Evolutionary conservation across 257 asterid species (phyloP).

Genomic region (Solanum bulbocastanum): DNA sequence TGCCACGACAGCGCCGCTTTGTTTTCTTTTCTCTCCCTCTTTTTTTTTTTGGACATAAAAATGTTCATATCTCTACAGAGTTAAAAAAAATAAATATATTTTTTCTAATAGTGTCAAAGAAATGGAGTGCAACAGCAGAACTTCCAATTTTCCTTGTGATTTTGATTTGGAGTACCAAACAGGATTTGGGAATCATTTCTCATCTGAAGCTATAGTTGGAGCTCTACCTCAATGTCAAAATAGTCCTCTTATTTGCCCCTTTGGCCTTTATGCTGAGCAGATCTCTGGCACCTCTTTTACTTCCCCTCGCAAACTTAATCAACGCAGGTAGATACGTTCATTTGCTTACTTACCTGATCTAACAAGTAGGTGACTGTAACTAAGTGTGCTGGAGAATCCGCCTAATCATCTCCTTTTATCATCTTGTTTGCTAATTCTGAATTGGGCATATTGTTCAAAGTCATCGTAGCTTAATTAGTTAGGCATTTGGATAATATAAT

Average conservation of each 20-base stretch:
- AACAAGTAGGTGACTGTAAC: background rate
- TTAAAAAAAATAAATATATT: background rate
- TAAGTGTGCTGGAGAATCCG: background rate
- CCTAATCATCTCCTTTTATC: background rate
- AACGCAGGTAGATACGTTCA: slow-evolving; percentile 37
- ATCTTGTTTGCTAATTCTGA: background rate
- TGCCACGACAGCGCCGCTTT: background rate
- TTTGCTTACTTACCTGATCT: background rate
- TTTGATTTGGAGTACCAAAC: slow-evolving; percentile 49
- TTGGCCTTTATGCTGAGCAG: slow-evolving; percentile 93
- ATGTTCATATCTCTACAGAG: background rate
- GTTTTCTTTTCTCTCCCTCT: background rate
- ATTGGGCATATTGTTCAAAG: background rate
- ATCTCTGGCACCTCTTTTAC: slow-evolving; percentile 97
- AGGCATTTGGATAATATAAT: background rate
- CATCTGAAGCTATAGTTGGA: slow-evolving; percentile 84
- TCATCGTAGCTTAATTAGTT: background rate
- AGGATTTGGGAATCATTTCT: slow-evolving; percentile 77
- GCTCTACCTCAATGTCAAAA: slow-evolving; percentile 80
- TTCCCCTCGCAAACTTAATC: slow-evolving; percentile 86
- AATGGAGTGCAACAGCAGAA: slow-evolving; percentile 19
- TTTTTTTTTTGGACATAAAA: background rate
- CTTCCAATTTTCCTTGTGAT: background rate
- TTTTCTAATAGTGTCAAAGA: background rate
- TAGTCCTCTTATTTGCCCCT: slow-evolving; percentile 76